A percentile compares a stretch with the other conserved stretches of the same genome.
Conservation (phyloP, 768 basidiomycete species). For the Mrakia frigida region DNA sequence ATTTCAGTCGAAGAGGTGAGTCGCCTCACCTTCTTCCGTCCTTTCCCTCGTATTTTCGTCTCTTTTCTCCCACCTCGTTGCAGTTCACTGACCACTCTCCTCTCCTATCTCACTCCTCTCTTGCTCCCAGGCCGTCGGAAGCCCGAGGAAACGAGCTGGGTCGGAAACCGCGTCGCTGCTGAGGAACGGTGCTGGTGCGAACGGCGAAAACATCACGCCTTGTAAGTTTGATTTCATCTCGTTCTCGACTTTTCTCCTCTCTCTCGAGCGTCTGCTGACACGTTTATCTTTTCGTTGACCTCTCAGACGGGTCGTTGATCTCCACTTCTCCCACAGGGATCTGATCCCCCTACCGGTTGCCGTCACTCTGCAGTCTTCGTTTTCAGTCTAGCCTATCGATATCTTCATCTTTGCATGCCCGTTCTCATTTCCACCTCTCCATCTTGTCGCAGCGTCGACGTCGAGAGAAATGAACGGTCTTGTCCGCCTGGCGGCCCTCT, state of each 20-base stretch:
- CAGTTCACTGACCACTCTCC: not conserved
- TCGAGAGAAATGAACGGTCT: no score
- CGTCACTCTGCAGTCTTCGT: no score
- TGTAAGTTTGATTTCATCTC: not conserved
- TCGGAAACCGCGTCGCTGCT: slow-evolving; percentile 1
- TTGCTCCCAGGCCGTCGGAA: not conserved
- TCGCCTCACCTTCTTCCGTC: not conserved
- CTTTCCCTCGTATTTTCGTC: not conserved
- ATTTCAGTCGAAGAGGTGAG: not conserved
- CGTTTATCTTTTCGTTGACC: not conserved
- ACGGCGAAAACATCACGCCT: not conserved
- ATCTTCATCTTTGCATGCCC: not conserved
- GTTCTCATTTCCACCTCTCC: not conserved
- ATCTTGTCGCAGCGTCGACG: not conserved
- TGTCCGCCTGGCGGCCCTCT: no score
- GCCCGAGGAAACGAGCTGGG: not conserved
- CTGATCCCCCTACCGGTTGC: no score
- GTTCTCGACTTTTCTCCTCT: not conserved
- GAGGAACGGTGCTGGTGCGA: not conserved
- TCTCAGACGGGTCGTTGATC: not conserved
- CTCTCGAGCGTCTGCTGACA: not conserved
- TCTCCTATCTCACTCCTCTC: no score
- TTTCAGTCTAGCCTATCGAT: not conserved
- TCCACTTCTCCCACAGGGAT: not conserved
- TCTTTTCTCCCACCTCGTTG: not conserved